Base-by-base conservation (phyloP, 192 early-diverging fungal genomes). In the Coemansia sp. region DNA sequence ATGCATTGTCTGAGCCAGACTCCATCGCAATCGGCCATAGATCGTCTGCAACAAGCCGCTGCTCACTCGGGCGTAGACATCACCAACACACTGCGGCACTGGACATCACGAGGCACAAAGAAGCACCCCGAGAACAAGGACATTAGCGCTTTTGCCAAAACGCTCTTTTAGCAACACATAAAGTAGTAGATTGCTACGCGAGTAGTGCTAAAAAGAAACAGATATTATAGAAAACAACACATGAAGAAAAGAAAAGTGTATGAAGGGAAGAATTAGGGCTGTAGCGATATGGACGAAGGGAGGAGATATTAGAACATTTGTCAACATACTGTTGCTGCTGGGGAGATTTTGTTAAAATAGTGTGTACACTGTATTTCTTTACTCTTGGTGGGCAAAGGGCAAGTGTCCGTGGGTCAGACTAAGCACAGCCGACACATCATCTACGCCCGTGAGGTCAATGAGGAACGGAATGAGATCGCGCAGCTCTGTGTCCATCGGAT, bases 401-500 rank as follows among this genome's bases (percentile, higher is more conserved):
- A 65, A 65, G 34, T 83, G 80, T 52, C 68, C 69, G 64, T 83
- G 80, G 34, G 71, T 83, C 62, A 83, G 65, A 35, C 76, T 75
- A 70, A 98, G 78, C 21, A 95, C 91, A 23, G 86, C 82, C 37
- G 85, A 89, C 48, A 98, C 95, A 73, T 99, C 88, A 56, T 95
- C 92, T 14, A 95, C 92, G 20, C 75, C 72, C 28, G 90, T 93
- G 67, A 99, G 72, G 65, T 99, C 95, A 66, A 92, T 92, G 58
- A 99, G 76, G 79, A 99, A 97, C 26, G 93, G 93, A 48, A 97
- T 91, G 58, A 99, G 85, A 73, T 99, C 95, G 60, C 91, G 83
- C 65, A 99, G 76, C 83, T 97, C 97, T 11, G 93, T 94, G 72
- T 97, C 97, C 69, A 95, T 91, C 16, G 91, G 91, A 75, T 99